Evolutionary conservation across 306 rosid species (phyloP).

Genomic region (barrel medic (Medicago truncatula)): DNA sequence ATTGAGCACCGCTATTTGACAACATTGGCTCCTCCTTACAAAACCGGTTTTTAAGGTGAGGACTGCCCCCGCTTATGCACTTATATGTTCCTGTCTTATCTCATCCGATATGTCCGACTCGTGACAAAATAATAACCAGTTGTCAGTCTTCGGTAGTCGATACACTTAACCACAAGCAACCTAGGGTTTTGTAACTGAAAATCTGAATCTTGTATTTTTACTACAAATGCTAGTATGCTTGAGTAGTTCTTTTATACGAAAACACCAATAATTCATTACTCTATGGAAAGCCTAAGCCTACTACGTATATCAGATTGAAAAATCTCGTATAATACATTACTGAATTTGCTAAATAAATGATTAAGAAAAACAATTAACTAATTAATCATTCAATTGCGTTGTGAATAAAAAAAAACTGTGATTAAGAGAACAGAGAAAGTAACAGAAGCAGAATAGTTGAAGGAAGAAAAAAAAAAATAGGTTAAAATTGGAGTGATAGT

Average conservation of each 20-base stretch:
- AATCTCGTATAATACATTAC: background rate
- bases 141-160: background rate
- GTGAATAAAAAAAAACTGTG: background rate
- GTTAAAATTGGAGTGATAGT: slow-evolving; percentile 12
- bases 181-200: slow-evolving; percentile 2
- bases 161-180: background rate
- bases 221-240: background rate
- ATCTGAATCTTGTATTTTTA: background rate
- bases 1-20: background rate
- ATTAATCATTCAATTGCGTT: background rate
- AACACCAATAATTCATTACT: background rate
- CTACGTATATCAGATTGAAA: too few relatives aligned
- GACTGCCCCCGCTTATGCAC: background rate
- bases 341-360: background rate
- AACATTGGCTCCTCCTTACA: too few relatives aligned
- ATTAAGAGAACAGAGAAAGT: background rate
- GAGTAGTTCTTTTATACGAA: background rate
- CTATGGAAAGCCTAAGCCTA: too few relatives aligned
- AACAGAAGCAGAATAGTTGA: background rate
- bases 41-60: too few relatives aligned
- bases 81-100: too few relatives aligned
- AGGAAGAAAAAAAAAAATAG: background rate
- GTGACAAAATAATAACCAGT: background rate
- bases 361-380: background rate
- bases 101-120: too few relatives aligned